Evolutionary conservation across 805 yeast species (phyloP).

Genomic region (Wickerhamiella domercqiae): DNA sequence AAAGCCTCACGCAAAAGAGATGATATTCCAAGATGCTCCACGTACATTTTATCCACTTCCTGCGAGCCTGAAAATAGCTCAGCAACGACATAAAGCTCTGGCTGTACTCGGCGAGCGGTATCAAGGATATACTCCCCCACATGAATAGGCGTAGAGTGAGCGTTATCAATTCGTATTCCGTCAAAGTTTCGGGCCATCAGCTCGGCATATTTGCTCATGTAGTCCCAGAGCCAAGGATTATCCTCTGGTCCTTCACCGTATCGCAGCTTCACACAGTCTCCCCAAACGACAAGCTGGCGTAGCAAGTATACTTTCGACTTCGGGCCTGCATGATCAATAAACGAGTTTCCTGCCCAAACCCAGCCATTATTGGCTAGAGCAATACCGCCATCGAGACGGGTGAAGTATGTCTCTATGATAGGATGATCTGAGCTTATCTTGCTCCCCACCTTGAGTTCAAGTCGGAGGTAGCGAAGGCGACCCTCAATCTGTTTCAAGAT

Average conservation of each 20-base stretch:
- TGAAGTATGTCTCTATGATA: constrained; percentile 75
- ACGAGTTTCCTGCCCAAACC: constrained; percentile 96
- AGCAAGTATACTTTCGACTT: constrained; percentile 67
- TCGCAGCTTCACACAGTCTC: constrained; percentile 87
- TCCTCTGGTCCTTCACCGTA: constrained; percentile 68
- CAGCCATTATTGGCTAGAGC: constrained; percentile 87
- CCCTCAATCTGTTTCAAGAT: constrained; percentile 58
- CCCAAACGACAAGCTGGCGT: constrained; percentile 93
- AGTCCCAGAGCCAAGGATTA: constrained; percentile 78
- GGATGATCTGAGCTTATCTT: constrained; percentile 41
- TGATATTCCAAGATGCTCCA: constrained; percentile 77
- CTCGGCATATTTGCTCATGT: constrained; percentile 67
- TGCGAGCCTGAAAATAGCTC: constrained; percentile 90
- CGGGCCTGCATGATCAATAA: constrained; percentile 80
- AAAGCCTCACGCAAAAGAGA: constrained; percentile 90
- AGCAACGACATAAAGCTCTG: constrained; percentile 82
- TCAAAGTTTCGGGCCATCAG: constrained; percentile 58
- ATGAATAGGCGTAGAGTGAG: constrained; percentile 91
- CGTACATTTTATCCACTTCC: constrained; percentile 75
- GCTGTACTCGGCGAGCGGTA: constrained; percentile 71
- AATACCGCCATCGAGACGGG: constrained; percentile 38
- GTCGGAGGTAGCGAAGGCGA: constrained; percentile 58
- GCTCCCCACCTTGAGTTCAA: constrained; percentile 71
- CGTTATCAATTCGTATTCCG: constrained; percentile 87
- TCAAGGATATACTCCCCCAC: constrained; percentile 84